Evolutionary conservation across 1,139 yeast genomes (phyloP).

Genomic region (Geotrichum candidum): DNA sequence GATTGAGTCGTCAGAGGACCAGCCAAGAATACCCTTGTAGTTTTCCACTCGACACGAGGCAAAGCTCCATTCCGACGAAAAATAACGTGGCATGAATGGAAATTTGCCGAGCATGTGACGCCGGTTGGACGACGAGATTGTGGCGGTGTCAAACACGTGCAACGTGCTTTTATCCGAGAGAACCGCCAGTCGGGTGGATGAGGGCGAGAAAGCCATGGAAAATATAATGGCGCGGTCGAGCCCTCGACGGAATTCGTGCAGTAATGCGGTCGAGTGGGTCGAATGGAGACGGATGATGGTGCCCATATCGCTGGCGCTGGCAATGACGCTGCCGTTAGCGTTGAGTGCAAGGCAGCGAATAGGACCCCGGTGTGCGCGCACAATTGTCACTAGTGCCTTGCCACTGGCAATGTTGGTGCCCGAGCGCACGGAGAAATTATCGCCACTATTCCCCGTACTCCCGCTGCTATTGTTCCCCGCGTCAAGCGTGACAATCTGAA

Average conservation of each 20-base stretch:
- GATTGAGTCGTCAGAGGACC: conserved; percentile 66
- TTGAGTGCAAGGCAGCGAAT: conserved; percentile 65
- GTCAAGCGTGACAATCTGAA: conserved; percentile 67
- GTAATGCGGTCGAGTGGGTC: conserved; percentile 61
- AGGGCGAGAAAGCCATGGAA: conserved; percentile 77
- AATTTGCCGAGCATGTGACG: conserved; percentile 62
- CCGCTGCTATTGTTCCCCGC: background rate
- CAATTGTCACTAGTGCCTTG: conserved; percentile 57
- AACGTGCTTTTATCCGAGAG: conserved; percentile 83
- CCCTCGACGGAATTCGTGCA: conserved; percentile 84
- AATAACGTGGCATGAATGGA: conserved; percentile 71
- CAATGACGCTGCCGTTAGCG: conserved; percentile 70
- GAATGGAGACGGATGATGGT: conserved; percentile 78
- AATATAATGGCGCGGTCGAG: conserved; percentile 75
- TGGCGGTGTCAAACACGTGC: conserved; percentile 60
- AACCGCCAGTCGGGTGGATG: conserved; percentile 71
- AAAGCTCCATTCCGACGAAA: conserved; percentile 85
- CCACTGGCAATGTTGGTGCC: conserved; percentile 21
- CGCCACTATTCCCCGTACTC: background rate
- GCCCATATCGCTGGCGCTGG: conserved; percentile 84
- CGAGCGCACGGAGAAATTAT: background rate
- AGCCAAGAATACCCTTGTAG: conserved; percentile 59
- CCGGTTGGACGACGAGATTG: conserved; percentile 42
- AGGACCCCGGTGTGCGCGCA: conserved; percentile 75
- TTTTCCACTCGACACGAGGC: conserved; percentile 61